Base-by-base conservation (phyloP, 495 filamentous ascomycete genomes). In the Elaphomyces granulatus region DNA sequence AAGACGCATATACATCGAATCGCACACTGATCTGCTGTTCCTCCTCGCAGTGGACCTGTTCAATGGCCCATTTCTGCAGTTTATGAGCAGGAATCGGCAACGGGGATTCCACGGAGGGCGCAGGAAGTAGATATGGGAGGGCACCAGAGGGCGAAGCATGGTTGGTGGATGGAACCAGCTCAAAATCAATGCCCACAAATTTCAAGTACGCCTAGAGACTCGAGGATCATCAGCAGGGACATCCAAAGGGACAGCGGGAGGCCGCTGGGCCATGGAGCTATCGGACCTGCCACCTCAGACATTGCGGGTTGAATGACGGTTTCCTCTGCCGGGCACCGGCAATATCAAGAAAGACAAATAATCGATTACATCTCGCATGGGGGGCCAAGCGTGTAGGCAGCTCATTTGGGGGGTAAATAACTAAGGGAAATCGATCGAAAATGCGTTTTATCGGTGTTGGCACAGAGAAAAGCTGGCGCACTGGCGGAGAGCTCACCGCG, bases 241-340 rank as follows among this genome's bases (percentile, higher is more conserved):
- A n/a, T n/a, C n/a, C n/a, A n/a, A 28, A 17, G 23, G 46, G 32
- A 36, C 16, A 8, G 33, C 20, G 15, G 14, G 32, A 10, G 10
- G 32, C 23, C 15, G 32, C n/a, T 20, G 32, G 32, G 35, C 36
- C 33, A 30, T 15, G 15, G 7, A 30, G n/a, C 10, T 39, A 19
- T 28, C 77, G 36, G 51, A 87, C 88, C 80, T 95, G 90, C 87
- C 86, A 95, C 62, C 88, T 94, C 45, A 98, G 67, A 68, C 90
- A 98, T 47, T 74, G 74, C 2, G 90, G 90, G 60, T 96, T 95
- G 64, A 83, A 94, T 36, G 82, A 88, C 15, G 86, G 84, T 17
- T 65, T 56, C 9, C 78, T 80, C 21, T 51, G 48, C 18, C 56
- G 52, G 15, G 79, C 85, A 44, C 78, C 81, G 18, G 67, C 59